These are phyloP conservation scores for Vaccinium darrowii DNA, from an alignment of 148 eudicot species.

Conservation along the genomic window DNA sequence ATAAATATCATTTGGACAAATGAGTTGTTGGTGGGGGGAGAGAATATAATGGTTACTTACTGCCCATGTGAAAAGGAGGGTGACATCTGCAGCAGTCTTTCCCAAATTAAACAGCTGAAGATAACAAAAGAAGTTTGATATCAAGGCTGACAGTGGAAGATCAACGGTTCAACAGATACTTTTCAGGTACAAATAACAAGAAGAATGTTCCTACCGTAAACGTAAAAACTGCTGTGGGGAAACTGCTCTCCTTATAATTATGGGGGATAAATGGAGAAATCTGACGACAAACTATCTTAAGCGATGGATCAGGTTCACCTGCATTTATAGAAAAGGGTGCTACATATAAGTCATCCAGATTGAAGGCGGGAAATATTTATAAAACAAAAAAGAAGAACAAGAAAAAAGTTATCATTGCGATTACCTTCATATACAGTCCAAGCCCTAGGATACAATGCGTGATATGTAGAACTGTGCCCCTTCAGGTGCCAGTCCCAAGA, in stretches of 20 bases:
- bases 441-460: conserved; percentile 91
- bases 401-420: background rate
- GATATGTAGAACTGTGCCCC: conserved; percentile 71
- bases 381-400: background rate
- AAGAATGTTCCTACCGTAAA: conserved; percentile 49
- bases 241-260: conserved; percentile 93
- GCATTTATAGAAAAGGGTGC: conserved; percentile 14
- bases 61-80: conserved; percentile 94
- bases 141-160: conserved; percentile 6
- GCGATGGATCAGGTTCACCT: conserved; percentile 93
- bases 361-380: background rate
- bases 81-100: conserved; percentile 66
- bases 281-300: conserved; percentile 84
- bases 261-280: conserved; percentile 92
- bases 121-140: conserved; percentile 14
- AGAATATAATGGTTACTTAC: conserved; percentile 36
- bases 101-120: conserved; percentile 77
- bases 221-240: conserved; percentile 82
- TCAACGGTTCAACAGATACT: conserved; percentile 5
- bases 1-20: no score
- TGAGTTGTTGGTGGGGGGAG: background rate
- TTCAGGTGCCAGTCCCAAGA: conserved; percentile 95
- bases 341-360: background rate
- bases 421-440: conserved; percentile 97
- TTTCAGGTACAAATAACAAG: background rate